phyloP scores from a whole-genome alignment of 139 green algal genomes.

The Micractinium conductrix region DNA sequence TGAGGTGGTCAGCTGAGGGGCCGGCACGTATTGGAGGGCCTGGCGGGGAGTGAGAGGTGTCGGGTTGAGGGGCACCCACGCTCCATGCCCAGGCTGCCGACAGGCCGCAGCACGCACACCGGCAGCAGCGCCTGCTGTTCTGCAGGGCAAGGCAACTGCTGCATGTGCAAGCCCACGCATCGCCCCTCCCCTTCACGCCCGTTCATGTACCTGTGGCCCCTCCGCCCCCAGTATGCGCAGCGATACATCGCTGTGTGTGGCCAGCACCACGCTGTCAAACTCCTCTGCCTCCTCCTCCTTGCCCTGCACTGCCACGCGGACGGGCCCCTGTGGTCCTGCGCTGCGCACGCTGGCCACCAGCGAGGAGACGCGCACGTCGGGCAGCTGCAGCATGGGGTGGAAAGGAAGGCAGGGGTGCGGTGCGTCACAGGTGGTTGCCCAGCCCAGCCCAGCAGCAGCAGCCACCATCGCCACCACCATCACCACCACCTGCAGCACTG shows the following conservation, averaged over 20 bases:
- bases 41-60: not conserved
- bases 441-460: too few species aligned
- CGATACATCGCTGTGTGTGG: slow-evolving; percentile 84
- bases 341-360: slow-evolving; percentile 57
- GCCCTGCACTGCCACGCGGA: not conserved
- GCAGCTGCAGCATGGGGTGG: too few species aligned
- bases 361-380: slow-evolving; percentile 69
- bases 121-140: too few species aligned
- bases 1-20: not conserved
- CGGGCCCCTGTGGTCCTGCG: not conserved
- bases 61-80: too few species aligned
- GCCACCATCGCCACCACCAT: too few species aligned
- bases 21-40: not conserved
- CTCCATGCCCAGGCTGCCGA: not conserved
- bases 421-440: too few species aligned
- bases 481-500: too few species aligned
- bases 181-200: slow-evolving; percentile 1
- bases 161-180: not conserved
- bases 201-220: slow-evolving; percentile 28
- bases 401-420: too few species aligned
- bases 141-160: too few species aligned
- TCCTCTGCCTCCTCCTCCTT: slow-evolving; percentile 19
- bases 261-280: slow-evolving; percentile 74
- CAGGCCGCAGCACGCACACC: too few species aligned
- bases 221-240: slow-evolving; percentile 70